These are phyloP conservation scores for Phytopythium aichiense DNA, from an alignment of 352 stramenopile genomes.

Conservation along the genomic window DNA sequence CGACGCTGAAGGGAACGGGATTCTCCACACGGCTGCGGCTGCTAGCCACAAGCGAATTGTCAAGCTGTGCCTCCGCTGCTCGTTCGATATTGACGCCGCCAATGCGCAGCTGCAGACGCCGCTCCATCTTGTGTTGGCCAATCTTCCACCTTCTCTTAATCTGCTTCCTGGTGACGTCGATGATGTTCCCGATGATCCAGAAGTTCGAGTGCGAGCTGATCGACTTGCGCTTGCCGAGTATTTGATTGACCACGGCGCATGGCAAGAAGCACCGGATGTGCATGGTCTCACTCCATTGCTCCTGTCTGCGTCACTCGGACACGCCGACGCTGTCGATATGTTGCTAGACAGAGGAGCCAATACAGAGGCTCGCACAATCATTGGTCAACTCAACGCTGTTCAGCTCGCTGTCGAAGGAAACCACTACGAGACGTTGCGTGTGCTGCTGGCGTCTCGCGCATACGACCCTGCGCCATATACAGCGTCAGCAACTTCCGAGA, in stretches of 20 bases:
- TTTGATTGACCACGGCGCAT: slow-evolving; percentile 85
- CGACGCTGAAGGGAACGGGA: slow-evolving; percentile 57
- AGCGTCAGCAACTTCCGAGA: background rate
- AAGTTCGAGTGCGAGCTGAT: slow-evolving; percentile 20
- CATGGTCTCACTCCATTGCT: slow-evolving; percentile 64
- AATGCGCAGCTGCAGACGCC: slow-evolving; percentile 59
- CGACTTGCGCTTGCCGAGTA: slow-evolving; percentile 60
- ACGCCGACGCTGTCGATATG: slow-evolving; percentile 60
- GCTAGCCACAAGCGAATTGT: slow-evolving; percentile 72
- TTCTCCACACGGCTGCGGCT: slow-evolving; percentile 66
- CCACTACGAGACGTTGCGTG: slow-evolving; percentile 34
- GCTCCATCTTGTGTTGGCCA: slow-evolving; percentile 71
- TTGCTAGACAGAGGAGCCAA: slow-evolving; percentile 64
- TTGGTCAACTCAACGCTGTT: slow-evolving; percentile 35
- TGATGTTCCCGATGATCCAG: slow-evolving; percentile 8
- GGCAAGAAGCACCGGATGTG: slow-evolving; percentile 68
- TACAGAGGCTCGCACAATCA: slow-evolving; percentile 34
- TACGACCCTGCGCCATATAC: slow-evolving; percentile 29
- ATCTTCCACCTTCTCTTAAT: slow-evolving; percentile 21
- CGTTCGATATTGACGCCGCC: slow-evolving; percentile 65
- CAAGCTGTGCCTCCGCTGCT: slow-evolving; percentile 76
- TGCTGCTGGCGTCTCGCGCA: slow-evolving; percentile 44
- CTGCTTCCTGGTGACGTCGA: background rate
- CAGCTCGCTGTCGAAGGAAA: slow-evolving; percentile 66
- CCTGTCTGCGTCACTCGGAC: slow-evolving; percentile 48